Evolutionary conservation across 2,329 filamentous ascomycete genomes (phyloP).

Genomic region (Scleromitrula shiraiana): DNA sequence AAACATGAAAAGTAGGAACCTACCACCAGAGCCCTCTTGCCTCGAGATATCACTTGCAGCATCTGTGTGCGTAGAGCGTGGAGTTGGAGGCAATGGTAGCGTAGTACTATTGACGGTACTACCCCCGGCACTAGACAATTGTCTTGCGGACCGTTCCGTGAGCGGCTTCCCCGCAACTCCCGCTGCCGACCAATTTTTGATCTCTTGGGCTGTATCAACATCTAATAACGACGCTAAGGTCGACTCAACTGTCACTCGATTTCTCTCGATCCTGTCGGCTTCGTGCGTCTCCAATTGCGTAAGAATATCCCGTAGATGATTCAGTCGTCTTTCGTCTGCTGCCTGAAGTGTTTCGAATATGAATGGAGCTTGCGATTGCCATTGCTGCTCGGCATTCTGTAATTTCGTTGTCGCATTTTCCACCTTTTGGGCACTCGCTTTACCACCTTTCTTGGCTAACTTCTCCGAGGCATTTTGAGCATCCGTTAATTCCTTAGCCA

Average conservation of each 20-base stretch:
- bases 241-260: conserved; percentile 65
- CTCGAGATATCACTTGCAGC: conserved; percentile 24
- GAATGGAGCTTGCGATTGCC: conserved; percentile 91
- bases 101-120: conserved; percentile 6
- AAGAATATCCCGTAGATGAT: conserved; percentile 81
- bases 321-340: conserved; percentile 79
- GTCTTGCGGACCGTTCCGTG: conserved; percentile 25
- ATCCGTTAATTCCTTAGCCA: conserved; percentile 79
- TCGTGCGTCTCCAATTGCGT: conserved; percentile 93
- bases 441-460: conserved; percentile 68
- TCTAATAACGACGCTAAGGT: conserved; percentile 78
- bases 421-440: conserved; percentile 68
- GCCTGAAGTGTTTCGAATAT: conserved; percentile 90
- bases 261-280: conserved; percentile 74
- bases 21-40: conserved; percentile 8
- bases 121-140: conserved; percentile 23
- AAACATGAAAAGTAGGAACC: neutral
- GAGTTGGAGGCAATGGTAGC: conserved; percentile 22
- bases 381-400: conserved; percentile 73
- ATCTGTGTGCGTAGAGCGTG: conserved; percentile 22
- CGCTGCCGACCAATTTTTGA: conserved; percentile 57
- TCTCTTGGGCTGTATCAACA: conserved; percentile 79
- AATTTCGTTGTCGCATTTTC: conserved; percentile 65
- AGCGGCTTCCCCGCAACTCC: conserved; percentile 31
- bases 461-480: conserved; percentile 83